phyloP scores from a whole-genome alignment of 148 eudicot species.

The Persicaria maculosa region DNA sequence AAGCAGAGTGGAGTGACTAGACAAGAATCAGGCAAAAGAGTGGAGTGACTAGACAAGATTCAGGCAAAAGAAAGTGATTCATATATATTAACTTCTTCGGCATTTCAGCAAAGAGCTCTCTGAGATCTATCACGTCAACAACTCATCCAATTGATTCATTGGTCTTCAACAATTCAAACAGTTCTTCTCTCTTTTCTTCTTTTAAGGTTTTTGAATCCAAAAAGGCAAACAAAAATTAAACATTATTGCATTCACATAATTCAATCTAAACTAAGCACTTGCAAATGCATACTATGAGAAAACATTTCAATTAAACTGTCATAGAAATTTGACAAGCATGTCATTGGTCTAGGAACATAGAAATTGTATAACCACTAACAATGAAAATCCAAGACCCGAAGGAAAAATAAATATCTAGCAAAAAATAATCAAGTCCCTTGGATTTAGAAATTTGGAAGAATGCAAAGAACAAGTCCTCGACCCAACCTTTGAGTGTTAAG shows the following conservation, averaged over 20 bases:
- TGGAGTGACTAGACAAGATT: too few species aligned
- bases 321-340: not conserved
- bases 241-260: not conserved
- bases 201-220: slow-evolving; percentile 95
- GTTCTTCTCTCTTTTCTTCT: slow-evolving; percentile 93
- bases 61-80: slow-evolving; percentile 14
- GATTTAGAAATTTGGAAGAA: too few species aligned
- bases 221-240: slow-evolving; percentile 1
- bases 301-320: not conserved
- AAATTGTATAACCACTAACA: not conserved
- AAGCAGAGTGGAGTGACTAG: not conserved
- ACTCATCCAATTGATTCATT: slow-evolving; percentile 90
- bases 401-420: not conserved
- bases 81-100: slow-evolving; percentile 50
- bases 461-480: too few species aligned
- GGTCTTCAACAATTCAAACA: slow-evolving; percentile 75
- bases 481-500: too few species aligned
- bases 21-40: not conserved
- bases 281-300: not conserved
- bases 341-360: not conserved
- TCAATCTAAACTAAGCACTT: not conserved
- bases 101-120: slow-evolving; percentile 96
- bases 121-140: slow-evolving; percentile 88
- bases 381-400: not conserved
- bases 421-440: not conserved